A percentile compares a stretch with the other conserved stretches of the same genome.
Evolutionary conservation across 306 rosid species (phyloP).

Genomic region (Cicer pinnatifidum): DNA sequence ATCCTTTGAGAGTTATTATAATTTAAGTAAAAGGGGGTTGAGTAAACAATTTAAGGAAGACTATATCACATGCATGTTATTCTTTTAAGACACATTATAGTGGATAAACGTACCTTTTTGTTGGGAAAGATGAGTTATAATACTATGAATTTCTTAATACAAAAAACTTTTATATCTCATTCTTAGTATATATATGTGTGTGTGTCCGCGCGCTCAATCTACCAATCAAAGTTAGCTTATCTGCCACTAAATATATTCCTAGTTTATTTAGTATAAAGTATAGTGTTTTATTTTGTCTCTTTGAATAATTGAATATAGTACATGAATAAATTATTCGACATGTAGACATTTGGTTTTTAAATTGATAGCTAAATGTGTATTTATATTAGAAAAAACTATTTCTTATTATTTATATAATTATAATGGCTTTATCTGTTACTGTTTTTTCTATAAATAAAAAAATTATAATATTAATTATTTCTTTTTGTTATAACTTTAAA

Average conservation of each 20-base stretch:
- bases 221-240: slow-evolving; percentile 50
- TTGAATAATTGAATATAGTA: slow-evolving; percentile 28
- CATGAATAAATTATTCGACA: background rate
- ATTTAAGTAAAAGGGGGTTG: background rate
- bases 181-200: too few relatives aligned
- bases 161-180: background rate
- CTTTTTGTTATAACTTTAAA: too few relatives aligned
- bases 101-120: slow-evolving; percentile 26
- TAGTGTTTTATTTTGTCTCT: slow-evolving; percentile 28
- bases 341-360: too few relatives aligned
- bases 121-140: slow-evolving; percentile 13
- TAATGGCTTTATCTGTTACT: too few relatives aligned
- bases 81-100: slow-evolving; percentile 39
- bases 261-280: slow-evolving; percentile 14
- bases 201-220: background rate
- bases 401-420: too few relatives aligned
- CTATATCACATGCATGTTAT: slow-evolving; percentile 26
- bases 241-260: slow-evolving; percentile 33
- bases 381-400: too few relatives aligned
- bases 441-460: too few relatives aligned
- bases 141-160: slow-evolving; percentile 3
- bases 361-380: too few relatives aligned
- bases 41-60: slow-evolving; percentile 20
- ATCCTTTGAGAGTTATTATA: too few relatives aligned
- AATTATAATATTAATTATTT: too few relatives aligned